These are phyloP conservation scores for Senecio squalidus DNA, from an alignment of 140 eudicot species.

Conservation along the genomic window DNA sequence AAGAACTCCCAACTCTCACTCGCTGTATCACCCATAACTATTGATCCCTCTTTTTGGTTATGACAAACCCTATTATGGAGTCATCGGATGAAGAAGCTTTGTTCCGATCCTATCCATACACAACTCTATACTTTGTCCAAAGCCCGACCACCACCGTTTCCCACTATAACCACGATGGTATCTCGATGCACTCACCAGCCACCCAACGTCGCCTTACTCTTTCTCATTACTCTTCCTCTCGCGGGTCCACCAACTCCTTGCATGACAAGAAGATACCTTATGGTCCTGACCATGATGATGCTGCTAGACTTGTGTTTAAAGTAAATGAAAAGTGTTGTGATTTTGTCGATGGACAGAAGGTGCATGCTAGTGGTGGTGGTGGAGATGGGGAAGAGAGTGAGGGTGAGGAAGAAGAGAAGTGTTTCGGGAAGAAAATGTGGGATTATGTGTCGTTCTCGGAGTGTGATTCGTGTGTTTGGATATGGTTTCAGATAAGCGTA, in stretches of 20 bases:
- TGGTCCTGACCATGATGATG: constrained; percentile 14
- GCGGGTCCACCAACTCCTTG: constrained; percentile 49
- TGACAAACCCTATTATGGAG: constrained; percentile 29
- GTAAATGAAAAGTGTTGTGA: background rate
- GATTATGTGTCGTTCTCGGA: constrained; percentile 42
- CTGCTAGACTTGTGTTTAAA: constrained; percentile 15
- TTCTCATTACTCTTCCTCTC: constrained; percentile 65
- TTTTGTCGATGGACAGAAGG: no score
- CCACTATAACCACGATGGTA: constrained; percentile 11
- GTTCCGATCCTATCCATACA: constrained; percentile 42
- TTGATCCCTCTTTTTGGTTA: background rate
- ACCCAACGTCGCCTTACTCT: constrained; percentile 34
- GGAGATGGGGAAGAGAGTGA: constrained; percentile 10
- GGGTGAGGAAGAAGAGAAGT: constrained; percentile 15
- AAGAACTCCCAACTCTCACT: no score
- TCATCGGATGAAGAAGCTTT: constrained; percentile 66
- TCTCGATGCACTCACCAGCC: constrained; percentile 23
- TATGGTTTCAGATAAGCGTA: constrained; percentile 56
- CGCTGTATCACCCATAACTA: no score
- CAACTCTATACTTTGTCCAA: constrained; percentile 60
- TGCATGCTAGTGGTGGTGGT: constrained; percentile 4
- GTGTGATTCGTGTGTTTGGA: constrained; percentile 59
- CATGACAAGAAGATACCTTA: constrained; percentile 36
- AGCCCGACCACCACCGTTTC: constrained; percentile 61
- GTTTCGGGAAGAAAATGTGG: constrained; percentile 29